These are phyloP conservation scores for Corynascus novoguineensis DNA, from an alignment of 495 filamentous ascomycete species.

Conservation along the genomic window DNA sequence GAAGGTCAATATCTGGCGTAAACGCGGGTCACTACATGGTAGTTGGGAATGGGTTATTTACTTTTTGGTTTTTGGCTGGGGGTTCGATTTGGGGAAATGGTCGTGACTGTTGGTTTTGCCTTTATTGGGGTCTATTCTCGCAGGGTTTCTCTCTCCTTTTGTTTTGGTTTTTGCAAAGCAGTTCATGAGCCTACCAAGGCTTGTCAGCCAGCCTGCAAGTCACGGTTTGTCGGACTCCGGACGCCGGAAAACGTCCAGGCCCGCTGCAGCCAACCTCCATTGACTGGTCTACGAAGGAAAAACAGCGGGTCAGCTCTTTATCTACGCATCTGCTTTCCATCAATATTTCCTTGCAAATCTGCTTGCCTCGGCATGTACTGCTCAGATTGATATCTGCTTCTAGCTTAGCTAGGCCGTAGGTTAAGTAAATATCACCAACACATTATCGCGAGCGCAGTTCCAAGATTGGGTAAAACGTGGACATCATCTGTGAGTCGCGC, in stretches of 20 bases:
- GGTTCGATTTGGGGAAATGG: background rate
- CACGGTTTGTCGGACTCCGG: background rate
- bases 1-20: background rate
- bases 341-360: background rate
- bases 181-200: background rate
- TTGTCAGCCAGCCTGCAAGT: background rate
- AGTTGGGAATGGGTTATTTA: background rate
- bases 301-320: background rate
- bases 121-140: background rate
- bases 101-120: background rate
- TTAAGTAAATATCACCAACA: constrained; percentile 12
- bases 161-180: background rate
- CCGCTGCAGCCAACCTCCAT: background rate
- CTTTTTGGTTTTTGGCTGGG: background rate
- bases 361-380: constrained; percentile 12
- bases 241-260: background rate
- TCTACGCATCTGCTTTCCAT: background rate
- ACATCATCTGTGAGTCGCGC: background rate
- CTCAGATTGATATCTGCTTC: constrained; percentile 25
- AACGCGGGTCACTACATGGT: background rate
- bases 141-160: background rate
- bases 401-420: constrained; percentile 17
- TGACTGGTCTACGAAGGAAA: background rate
- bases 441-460: too few relatives aligned
- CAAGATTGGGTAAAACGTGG: too few relatives aligned